Evolutionary conservation across 495 filamentous ascomycete species (phyloP).

Genomic region (Lasiosphaeriaceae sp.): DNA sequence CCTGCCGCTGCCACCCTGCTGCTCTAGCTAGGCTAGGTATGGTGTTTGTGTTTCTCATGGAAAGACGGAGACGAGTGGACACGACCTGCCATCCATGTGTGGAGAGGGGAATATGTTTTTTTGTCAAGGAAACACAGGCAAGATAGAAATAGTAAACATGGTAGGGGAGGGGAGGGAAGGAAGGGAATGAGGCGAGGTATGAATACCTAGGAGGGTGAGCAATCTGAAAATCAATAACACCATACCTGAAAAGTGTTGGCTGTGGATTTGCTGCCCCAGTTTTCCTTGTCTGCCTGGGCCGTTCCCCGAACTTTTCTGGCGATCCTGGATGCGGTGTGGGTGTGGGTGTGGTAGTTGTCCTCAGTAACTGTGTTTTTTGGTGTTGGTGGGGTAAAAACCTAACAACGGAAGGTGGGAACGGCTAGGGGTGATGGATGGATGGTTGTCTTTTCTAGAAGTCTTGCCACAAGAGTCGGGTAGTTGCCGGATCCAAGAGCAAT

Average conservation of each 20-base stretch:
- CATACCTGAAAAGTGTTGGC: background rate
- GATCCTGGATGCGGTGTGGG: background rate
- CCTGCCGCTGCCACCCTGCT: background rate
- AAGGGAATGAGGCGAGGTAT: background rate
- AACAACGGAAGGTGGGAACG: too few species aligned
- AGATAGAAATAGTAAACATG: background rate
- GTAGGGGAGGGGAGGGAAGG: background rate
- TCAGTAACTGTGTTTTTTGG: too few species aligned
- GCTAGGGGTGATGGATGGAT: too few species aligned
- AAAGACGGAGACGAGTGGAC: background rate
- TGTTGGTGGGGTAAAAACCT: too few species aligned
- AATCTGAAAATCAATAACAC: background rate
- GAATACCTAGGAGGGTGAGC: background rate
- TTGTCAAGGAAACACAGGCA: background rate
- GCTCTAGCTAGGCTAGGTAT: too few species aligned
- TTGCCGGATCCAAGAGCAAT: too few species aligned
- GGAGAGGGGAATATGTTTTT: too few species aligned
- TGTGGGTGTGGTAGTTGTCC: background rate
- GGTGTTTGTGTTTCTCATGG: background rate
- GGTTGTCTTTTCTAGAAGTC: too few species aligned
- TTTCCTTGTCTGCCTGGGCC: background rate
- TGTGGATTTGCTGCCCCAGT: background rate
- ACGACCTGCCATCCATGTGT: background rate
- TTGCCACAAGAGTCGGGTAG: too few species aligned
- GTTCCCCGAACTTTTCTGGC: background rate